Percentiles rank a stretch among this genome's conserved stretches.
Conservation (phyloP, 257 asterid genomes). For the Mitragyna speciosa region DNA sequence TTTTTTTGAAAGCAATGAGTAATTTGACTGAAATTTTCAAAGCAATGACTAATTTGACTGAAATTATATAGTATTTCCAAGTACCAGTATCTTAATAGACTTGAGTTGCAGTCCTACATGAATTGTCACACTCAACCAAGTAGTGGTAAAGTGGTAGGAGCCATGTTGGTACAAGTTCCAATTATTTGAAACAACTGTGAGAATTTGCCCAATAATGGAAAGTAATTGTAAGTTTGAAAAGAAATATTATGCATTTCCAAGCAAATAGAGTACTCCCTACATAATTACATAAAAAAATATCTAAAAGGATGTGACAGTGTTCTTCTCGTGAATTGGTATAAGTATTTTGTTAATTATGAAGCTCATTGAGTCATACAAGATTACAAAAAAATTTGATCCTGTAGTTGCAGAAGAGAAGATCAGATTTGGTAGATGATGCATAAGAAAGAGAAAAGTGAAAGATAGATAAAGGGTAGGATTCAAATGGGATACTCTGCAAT, state of each 20-base stretch:
- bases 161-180: not conserved
- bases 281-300: not conserved
- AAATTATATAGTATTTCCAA: too few species aligned
- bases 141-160: not conserved
- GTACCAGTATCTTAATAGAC: not conserved
- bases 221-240: not conserved
- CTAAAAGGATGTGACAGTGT: not conserved
- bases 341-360: too few species aligned
- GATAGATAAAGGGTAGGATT: slow-evolving; percentile 36
- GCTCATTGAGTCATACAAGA: not conserved
- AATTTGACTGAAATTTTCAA: not conserved
- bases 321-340: slow-evolving; percentile 11
- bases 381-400: not conserved
- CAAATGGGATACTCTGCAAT: slow-evolving; percentile 60
- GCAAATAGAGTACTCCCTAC: not conserved
- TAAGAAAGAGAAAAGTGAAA: slow-evolving; percentile 20
- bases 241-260: not conserved
- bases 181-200: not conserved
- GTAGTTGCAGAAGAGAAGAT: slow-evolving; percentile 30
- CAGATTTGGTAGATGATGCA: slow-evolving; percentile 32
- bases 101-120: not conserved
- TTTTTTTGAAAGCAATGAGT: not conserved
- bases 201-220: not conserved
- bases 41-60: too few species aligned
- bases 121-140: not conserved